A percentile compares a stretch with the other conserved stretches of the same genome.
These are phyloP conservation scores for Apiospora hydei DNA, from an alignment of 2,329 filamentous ascomycete genomes.

Conservation along the genomic window DNA sequence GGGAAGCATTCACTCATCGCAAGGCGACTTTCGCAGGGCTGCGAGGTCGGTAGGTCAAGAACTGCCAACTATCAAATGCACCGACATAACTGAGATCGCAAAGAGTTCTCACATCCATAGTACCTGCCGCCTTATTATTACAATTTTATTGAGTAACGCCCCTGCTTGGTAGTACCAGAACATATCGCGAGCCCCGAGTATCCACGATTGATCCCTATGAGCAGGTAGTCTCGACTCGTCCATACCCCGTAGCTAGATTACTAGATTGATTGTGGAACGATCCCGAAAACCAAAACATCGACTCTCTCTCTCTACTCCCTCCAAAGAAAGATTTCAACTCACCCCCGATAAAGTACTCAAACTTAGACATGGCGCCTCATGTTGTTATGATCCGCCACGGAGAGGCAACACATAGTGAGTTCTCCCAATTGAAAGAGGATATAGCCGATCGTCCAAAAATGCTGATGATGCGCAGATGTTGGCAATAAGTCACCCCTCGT, in stretches of 20 bases:
- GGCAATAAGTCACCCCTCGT: conserved; percentile 37
- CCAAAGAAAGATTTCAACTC: background rate
- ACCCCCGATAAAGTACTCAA: background rate
- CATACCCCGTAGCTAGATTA: background rate
- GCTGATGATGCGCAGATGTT: conserved; percentile 36
- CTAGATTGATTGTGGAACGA: conserved; percentile 16
- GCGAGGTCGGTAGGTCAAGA: conserved; percentile 5
- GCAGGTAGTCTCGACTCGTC: background rate
- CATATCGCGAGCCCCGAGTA: background rate
- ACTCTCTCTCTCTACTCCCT: background rate
- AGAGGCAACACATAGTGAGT: conserved; percentile 49
- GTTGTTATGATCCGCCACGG: conserved; percentile 52
- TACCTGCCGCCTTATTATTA: background rate
- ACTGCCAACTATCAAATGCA: background rate
- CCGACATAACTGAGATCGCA: too few relatives aligned
- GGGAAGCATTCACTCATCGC: conserved; percentile 1
- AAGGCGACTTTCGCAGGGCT: conserved; percentile 11
- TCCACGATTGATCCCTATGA: background rate
- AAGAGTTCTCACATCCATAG: conserved; percentile 11
- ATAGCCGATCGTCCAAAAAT: conserved; percentile 23
- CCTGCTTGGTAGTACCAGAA: too few relatives aligned
- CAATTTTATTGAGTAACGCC: too few relatives aligned
- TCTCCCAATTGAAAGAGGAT: conserved; percentile 23
- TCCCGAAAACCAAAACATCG: background rate
- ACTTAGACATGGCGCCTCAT: conserved; percentile 44